Conservation (phyloP, 164 flowering plant species). For the Liquidambar formosana region DNA sequence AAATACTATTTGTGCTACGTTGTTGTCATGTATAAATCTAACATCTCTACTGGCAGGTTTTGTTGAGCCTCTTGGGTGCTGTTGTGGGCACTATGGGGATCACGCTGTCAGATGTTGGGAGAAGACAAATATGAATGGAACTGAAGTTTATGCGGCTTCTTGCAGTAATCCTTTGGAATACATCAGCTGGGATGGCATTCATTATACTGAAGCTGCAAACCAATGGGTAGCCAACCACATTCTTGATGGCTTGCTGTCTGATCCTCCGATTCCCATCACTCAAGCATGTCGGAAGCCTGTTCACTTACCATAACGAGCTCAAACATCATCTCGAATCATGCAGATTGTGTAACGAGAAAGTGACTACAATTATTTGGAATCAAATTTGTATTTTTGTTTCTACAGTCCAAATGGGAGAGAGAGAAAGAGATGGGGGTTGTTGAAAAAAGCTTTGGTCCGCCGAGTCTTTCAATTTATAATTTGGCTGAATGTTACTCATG, state of each 20-base stretch:
- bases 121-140: constrained; percentile 19
- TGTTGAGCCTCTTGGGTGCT: constrained; percentile 19
- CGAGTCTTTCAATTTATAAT: too few relatives aligned
- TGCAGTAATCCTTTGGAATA: constrained; percentile 21
- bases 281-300: constrained; percentile 15
- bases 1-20: too few relatives aligned
- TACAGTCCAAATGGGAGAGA: too few relatives aligned
- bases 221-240: neutral
- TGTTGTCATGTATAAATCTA: neutral
- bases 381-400: too few relatives aligned
- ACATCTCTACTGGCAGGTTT: constrained; percentile 25
- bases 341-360: too few relatives aligned
- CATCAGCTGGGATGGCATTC: constrained; percentile 34
- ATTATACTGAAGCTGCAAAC: constrained; percentile 38
- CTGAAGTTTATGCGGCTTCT: constrained; percentile 17
- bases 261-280: constrained; percentile 23
- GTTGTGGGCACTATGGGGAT: constrained; percentile 1
- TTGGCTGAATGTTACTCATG: too few relatives aligned
- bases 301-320: neutral
- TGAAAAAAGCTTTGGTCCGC: too few relatives aligned
- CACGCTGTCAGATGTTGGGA: constrained; percentile 15
- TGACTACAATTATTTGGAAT: too few relatives aligned
- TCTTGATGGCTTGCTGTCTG: constrained; percentile 23
- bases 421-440: too few relatives aligned
- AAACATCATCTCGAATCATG: too few relatives aligned